Conservation (phyloP, 2,329 filamentous ascomycete species). For the Tolypocladium tropicale region DNA sequence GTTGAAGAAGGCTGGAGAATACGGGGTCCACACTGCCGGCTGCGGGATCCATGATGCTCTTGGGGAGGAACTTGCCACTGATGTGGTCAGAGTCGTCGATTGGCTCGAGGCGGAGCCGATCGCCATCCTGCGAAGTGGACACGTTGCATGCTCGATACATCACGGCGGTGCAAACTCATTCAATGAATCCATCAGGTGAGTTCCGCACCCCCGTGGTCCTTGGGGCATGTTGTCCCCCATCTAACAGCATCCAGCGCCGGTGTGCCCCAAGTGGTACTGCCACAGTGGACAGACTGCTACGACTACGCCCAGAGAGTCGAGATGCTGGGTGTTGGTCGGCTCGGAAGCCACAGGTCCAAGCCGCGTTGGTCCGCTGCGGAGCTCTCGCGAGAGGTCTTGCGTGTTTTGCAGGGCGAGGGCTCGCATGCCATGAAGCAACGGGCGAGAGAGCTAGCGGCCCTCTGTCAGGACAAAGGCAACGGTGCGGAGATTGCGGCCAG, state of each 20-base stretch:
- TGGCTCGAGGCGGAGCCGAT: constrained; percentile 30
- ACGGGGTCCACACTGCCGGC: constrained; percentile 1
- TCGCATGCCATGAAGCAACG: not conserved
- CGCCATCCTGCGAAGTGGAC: constrained; percentile 23
- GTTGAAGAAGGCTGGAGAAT: constrained; percentile 11
- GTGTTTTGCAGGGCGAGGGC: constrained; percentile 8
- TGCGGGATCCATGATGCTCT: constrained; percentile 12
- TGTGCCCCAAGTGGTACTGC: constrained; percentile 33
- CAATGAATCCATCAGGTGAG: constrained; percentile 25
- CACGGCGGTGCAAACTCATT: constrained; percentile 37
- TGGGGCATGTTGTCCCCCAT: no score
- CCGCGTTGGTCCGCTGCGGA: constrained; percentile 13
- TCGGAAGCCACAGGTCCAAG: constrained; percentile 10
- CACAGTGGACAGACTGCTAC: constrained; percentile 34
- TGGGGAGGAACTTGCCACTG: constrained; percentile 13
- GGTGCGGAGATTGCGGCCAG: not conserved
- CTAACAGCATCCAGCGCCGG: constrained; percentile 22
- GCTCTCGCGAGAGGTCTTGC: constrained; percentile 7
- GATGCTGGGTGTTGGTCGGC: constrained; percentile 28
- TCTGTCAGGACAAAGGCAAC: not conserved
- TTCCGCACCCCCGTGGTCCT: no score
- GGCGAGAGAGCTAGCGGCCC: not conserved
- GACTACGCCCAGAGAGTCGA: constrained; percentile 35
- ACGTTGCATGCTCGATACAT: constrained; percentile 29
- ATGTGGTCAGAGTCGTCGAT: constrained; percentile 23